Evolutionary conservation across 2,329 filamentous ascomycete genomes (phyloP).

Genomic region (Harringtonia lauricola): DNA sequence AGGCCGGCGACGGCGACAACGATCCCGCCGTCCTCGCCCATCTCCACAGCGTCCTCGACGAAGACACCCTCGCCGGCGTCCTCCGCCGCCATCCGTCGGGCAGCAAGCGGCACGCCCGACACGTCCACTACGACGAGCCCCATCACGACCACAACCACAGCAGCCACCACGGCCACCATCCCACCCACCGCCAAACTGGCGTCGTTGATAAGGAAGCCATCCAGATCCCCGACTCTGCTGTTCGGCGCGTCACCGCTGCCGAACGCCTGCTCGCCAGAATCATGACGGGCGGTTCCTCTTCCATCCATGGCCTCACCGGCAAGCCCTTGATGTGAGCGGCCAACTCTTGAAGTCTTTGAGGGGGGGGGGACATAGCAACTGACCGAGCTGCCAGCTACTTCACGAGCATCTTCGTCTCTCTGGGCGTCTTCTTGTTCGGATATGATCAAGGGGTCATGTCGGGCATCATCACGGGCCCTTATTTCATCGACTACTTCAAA

Average conservation of each 20-base stretch:
- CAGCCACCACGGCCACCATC: conserved; percentile 16
- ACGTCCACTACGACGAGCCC: conserved; percentile 55
- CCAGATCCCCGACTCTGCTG: conserved; percentile 59
- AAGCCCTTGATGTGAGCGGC: conserved; percentile 71
- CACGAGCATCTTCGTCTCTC: conserved; percentile 80
- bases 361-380: no score
- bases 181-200: conserved; percentile 22
- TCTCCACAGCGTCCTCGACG: conserved; percentile 55
- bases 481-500: conserved; percentile 87
- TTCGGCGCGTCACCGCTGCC: conserved; percentile 50
- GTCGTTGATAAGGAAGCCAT: conserved; percentile 65
- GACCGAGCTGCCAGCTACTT: conserved; percentile 90
- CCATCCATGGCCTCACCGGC: conserved; percentile 86
- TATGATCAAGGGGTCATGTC: conserved; percentile 91
- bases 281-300: conserved; percentile 72
- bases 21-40: conserved; percentile 55
- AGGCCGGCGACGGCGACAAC: conserved; percentile 63
- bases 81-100: conserved; percentile 16
- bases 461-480: conserved; percentile 59
- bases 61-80: conserved; percentile 43
- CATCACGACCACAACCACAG: conserved; percentile 35
- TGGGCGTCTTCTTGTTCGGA: conserved; percentile 80
- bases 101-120: conserved; percentile 38
- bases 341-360: background rate
- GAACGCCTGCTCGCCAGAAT: conserved; percentile 67